Conservation (phyloP, 257 asterid species). For the Capsicum pubescens region DNA sequence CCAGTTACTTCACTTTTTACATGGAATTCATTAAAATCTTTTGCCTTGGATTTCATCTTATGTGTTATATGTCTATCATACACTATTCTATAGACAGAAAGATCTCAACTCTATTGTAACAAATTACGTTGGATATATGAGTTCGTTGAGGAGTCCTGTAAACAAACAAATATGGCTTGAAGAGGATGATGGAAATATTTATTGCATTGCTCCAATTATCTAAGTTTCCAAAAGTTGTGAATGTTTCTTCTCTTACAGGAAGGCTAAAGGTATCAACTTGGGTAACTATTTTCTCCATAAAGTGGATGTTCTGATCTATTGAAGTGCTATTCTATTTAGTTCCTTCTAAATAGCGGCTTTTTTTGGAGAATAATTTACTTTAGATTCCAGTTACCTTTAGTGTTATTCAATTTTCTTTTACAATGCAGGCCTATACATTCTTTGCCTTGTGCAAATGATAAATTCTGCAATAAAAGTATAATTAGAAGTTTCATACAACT, state of each 20-base stretch:
- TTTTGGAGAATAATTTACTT: too few species aligned
- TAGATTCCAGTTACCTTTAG: too few species aligned
- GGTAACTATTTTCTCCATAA: neutral
- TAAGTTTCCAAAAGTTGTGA: slow-evolving; percentile 49
- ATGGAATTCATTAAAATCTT: neutral
- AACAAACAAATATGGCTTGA: slow-evolving; percentile 50
- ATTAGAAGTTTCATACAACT: too few species aligned
- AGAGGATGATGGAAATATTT: slow-evolving; percentile 41
- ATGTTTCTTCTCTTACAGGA: slow-evolving; percentile 41
- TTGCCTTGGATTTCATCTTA: too few species aligned
- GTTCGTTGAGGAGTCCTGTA: slow-evolving; percentile 15
- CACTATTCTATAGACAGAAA: slow-evolving; percentile 32
- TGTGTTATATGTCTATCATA: neutral
- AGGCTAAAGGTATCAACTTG: neutral
- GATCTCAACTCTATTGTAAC: slow-evolving; percentile 24
- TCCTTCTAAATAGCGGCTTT: too few species aligned
- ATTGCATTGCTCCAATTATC: slow-evolving; percentile 43
- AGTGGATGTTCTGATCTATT: too few species aligned
- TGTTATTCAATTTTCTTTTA: too few species aligned
- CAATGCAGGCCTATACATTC: too few species aligned
- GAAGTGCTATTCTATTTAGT: too few species aligned
- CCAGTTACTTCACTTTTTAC: neutral
- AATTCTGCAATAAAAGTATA: too few species aligned
- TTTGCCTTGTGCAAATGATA: too few species aligned
- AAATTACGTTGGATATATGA: neutral